Evolutionary conservation across 2,329 filamentous ascomycete genomes (phyloP), one percentile per base, ranked within the genome.

Genomic region (Colletotrichum sp.): DNA sequence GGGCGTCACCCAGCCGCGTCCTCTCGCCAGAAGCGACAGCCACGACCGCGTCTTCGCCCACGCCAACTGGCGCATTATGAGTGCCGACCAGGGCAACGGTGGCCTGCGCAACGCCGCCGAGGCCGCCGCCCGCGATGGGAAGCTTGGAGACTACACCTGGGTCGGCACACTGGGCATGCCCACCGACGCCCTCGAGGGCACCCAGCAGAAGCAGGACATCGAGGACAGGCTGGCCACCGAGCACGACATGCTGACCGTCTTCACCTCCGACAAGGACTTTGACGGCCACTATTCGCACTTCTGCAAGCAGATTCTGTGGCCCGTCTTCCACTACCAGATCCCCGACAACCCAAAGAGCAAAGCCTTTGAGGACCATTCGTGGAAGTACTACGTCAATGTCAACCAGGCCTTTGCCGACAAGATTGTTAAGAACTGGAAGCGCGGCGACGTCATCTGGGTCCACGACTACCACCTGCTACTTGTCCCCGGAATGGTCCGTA

Each of bases 301-400:
- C 83, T 98, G 96, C 92, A 99, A 99, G 87, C 95, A 96, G 82
- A 98, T 99, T 71, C 89, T 99, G 8, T 99, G 96, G 96, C 96
- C 96, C 2, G 96, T 98, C 76, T 98, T 99, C 85, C 96, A 99
- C 85, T 99, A 99, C 84, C 96, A 98, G 85, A 98, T 99, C 75
- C 97, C 96, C 0, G 97, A 99, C 83, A 98, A 98, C 82, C 96
- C 96, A 30, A 98, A 98, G 89, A 98, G 96, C 91, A 99, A 99
- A 84, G 96, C 96, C 0, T 99, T 98, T 84, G 94, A 98, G 84
- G 96, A 99, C 80, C 96, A 99, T 85, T 98, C 96, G 1, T 99
- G 96, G 95, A 91, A 96, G 79, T 98, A 95, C 87, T 99, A 99
- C 81, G 94, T 96, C 82, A 95, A 95, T 70, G 91, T 98, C 82